Evolutionary conservation across 352 stramenopile species (phyloP).

Genomic region (Blastocystis sp.): DNA sequence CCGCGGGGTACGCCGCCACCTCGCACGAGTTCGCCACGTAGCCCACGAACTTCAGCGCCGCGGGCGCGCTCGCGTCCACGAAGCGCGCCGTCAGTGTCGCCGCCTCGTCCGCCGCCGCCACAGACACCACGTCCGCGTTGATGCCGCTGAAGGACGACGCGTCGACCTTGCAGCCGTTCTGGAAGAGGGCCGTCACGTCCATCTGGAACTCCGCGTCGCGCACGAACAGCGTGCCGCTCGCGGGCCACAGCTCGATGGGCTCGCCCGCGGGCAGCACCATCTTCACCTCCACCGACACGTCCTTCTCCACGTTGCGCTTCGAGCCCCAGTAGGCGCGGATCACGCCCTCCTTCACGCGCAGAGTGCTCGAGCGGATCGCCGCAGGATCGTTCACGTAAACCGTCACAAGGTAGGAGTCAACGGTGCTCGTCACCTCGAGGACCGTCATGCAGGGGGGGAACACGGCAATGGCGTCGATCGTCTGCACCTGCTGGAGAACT

Average conservation of each 20-base stretch:
- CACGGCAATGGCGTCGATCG: constrained; percentile 1
- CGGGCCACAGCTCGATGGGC: background rate
- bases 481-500: constrained; percentile 9
- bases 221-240: background rate
- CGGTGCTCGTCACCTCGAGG: background rate
- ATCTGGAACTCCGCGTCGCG: background rate
- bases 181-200: background rate
- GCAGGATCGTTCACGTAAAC: constrained; percentile 38
- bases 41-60: constrained; percentile 5
- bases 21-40: constrained; percentile 3
- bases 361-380: background rate
- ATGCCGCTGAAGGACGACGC: constrained; percentile 7
- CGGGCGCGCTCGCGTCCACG: background rate
- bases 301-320: constrained; percentile 39
- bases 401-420: constrained; percentile 29
- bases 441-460: constrained; percentile 35
- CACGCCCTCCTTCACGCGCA: constrained; percentile 37
- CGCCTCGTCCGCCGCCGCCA: background rate
- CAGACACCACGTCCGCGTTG: constrained; percentile 20
- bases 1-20: background rate
- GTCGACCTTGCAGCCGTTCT: constrained; percentile 9
- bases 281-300: constrained; percentile 2
- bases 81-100: background rate
- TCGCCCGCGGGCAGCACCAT: background rate
- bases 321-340: constrained; percentile 44